These are phyloP conservation scores for Paraphoma chrysanthemicola DNA, from an alignment of 2,329 filamentous ascomycete species.

Conservation along the genomic window DNA sequence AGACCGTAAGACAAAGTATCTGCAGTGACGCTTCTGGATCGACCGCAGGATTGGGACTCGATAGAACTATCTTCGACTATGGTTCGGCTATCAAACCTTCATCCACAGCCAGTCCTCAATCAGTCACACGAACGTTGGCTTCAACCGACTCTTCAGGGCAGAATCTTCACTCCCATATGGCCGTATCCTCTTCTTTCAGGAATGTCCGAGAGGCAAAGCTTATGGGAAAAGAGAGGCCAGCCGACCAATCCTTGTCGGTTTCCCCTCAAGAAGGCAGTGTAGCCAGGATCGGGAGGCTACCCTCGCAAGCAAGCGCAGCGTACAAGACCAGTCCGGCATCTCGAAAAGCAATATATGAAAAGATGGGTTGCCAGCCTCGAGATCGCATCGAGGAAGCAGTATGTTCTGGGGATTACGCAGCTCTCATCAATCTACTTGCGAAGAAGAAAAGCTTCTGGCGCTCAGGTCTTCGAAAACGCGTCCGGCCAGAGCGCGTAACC, in stretches of 20 bases:
- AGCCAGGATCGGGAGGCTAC: neutral
- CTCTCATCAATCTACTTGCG: constrained; percentile 19
- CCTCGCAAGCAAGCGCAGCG: neutral
- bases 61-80: neutral
- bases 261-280: no score
- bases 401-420: constrained; percentile 18
- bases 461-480: constrained; percentile 24
- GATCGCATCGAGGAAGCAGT: constrained; percentile 30
- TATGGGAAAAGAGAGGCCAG: no score
- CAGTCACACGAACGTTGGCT: neutral
- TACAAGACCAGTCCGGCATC: constrained; percentile 4
- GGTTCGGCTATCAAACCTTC: constrained; percentile 1
- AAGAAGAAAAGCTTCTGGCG: constrained; percentile 28
- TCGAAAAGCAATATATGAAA: constrained; percentile 27
- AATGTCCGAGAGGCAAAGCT: no score
- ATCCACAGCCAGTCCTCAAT: neutral
- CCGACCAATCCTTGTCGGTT: no score
- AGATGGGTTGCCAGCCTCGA: constrained; percentile 27
- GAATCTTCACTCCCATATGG: neutral
- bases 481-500: constrained; percentile 26
- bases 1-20: constrained; percentile 7
- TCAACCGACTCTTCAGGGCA: neutral
- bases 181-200: no score
- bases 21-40: constrained; percentile 8
- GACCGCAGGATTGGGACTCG: neutral